These are phyloP conservation scores for Fusarium sp. DNA, from an alignment of 2,329 filamentous ascomycete species.

Conservation along the genomic window DNA sequence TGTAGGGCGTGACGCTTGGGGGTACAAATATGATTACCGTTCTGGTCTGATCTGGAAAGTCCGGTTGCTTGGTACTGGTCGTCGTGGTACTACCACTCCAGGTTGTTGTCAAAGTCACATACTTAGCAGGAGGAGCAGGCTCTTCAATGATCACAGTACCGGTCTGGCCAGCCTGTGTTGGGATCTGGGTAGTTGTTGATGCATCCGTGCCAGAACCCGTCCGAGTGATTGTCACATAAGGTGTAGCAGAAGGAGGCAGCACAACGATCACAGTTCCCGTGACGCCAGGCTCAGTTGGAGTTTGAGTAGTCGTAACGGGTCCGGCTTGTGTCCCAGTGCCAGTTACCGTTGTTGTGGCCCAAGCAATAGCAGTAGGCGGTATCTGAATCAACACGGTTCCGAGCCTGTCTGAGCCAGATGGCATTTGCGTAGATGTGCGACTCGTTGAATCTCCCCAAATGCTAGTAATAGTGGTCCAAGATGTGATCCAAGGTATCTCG, in stretches of 20 bases:
- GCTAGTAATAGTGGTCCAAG: neutral
- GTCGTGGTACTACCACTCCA: rapidly evolving
- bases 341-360: neutral
- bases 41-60: neutral
- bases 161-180: neutral
- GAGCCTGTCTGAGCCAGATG: neutral
- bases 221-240: no score
- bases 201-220: no score
- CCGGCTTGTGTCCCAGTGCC: no score
- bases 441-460: neutral
- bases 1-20: neutral
- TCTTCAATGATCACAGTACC: neutral
- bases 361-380: neutral
- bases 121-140: neutral
- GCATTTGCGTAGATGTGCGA: neutral
- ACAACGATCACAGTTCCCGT: no score
- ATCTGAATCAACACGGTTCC: neutral
- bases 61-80: neutral
- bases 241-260: no score
- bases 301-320: no score
- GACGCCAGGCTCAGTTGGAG: no score
- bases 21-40: neutral
- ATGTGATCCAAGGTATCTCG: neutral
- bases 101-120: neutral
- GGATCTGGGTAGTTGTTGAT: no score